Base-by-base conservation (phyloP, 768 basidiomycete species). In the Daedaleopsis sinensis region DNA sequence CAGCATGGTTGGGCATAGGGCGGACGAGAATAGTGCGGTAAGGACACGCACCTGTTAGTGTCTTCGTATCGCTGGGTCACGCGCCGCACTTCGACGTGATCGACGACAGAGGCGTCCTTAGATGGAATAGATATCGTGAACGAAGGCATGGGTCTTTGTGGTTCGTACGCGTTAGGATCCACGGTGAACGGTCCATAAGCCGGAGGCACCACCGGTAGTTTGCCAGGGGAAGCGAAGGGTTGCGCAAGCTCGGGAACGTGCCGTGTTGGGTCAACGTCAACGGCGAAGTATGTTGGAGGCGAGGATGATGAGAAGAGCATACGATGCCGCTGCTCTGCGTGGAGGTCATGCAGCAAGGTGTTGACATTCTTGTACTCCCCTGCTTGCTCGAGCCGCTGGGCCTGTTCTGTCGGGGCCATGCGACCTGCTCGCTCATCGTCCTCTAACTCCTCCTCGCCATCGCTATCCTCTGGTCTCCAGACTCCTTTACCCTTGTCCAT, bases 261-360 rank as follows among this genome's bases (percentile, higher is more conserved):
- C 23, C 24, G 38, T 5, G 51, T 7, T n/a, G 48, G 55, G 23
- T 19, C n/a, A 13, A 57, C 58, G 23, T 19, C n/a, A 13, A 57
- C 58, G 15, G 38, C 37, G 5, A 27, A 44, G 15, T 59, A 43
- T 27, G 50, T 52, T 7, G 44, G 58, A 19, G 43, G 55, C 4
- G 57, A 52, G 27, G 65, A n/a, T 15, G 64, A 62, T 7, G 67
- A 60, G 55, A 77, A 85, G 24, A 85, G 59, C 37, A 84, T 75
- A 52, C 89, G 80, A 67, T 90, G 87, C 56, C 88, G 84, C 65
- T 89, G 81, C 23, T 87, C 78, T 42, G 84, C 79, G 66, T 93
- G 91, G 54, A 92, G 71, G 67, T 91, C 85, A 58, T 88, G 85
- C 39, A 93, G 82, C 64, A 90, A 74, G 50, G 66, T 81, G 73